A percentile compares a stretch with the other conserved stretches of the same genome.
Conservation (phyloP, 2,329 filamentous ascomycete genomes). For the Stemphylium vesicarium region DNA sequence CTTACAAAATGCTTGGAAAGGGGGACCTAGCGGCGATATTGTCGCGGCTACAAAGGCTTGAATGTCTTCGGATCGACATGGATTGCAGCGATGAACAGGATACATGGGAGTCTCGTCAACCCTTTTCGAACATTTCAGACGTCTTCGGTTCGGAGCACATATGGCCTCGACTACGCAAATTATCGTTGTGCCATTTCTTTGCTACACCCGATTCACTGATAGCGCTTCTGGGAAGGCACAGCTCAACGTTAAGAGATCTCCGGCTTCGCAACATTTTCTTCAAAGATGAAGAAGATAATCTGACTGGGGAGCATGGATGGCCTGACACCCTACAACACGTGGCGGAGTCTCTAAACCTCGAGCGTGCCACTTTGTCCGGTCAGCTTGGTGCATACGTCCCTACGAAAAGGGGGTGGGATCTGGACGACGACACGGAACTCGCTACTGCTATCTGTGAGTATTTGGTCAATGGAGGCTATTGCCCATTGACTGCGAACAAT, state of each 20-base stretch:
- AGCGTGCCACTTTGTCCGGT: conserved; percentile 6
- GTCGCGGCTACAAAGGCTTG: not conserved
- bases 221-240: conserved; percentile 11
- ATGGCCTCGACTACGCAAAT: conserved; percentile 14
- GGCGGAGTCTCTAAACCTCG: not conserved
- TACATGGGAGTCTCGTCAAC: not conserved
- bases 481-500: not conserved
- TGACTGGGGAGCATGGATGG: not conserved
- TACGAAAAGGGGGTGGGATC: not conserved
- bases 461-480: not conserved
- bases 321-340: not conserved
- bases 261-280: conserved; percentile 8
- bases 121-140: not conserved
- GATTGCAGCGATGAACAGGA: too few species aligned
- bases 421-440: not conserved
- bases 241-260: conserved; percentile 16
- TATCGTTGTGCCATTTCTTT: conserved; percentile 12
- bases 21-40: not conserved
- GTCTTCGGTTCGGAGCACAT: not conserved
- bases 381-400: not conserved
- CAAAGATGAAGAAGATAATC: not conserved
- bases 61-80: conserved; percentile 13
- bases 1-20: not conserved
- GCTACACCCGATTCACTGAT: conserved; percentile 5
- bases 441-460: not conserved